A percentile compares a stretch with the other conserved stretches of the same genome.
phyloP scores from a whole-genome alignment of 2,329 filamentous ascomycete genomes.

The Fusarium solani-melongenae region DNA sequence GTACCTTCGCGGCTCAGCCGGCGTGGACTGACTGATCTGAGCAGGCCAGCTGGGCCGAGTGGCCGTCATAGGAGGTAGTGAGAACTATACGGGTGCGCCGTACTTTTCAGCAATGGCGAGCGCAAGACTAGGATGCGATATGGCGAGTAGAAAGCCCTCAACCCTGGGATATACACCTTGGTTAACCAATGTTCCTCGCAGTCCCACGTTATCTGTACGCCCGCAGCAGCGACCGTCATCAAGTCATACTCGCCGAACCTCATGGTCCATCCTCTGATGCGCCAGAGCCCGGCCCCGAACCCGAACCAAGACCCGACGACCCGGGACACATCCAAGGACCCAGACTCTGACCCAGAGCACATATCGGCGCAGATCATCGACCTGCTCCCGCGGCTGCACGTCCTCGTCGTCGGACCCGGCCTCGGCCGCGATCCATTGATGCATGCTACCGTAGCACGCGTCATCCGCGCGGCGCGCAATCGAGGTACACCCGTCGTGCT shows the following conservation, averaged over 20 bases:
- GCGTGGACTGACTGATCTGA: slow-evolving; percentile 18
- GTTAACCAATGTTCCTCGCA: slow-evolving; percentile 46
- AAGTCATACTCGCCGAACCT: slow-evolving; percentile 98
- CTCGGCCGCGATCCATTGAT: slow-evolving; percentile 90
- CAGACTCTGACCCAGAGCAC: slow-evolving; percentile 65
- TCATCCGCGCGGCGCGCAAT: slow-evolving; percentile 82
- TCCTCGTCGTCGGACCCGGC: slow-evolving; percentile 91
- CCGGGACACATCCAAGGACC: slow-evolving; percentile 28
- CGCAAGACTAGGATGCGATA: slow-evolving; percentile 87
- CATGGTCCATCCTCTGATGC: slow-evolving; percentile 98
- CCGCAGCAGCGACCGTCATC: slow-evolving; percentile 86
- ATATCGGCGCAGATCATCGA: slow-evolving; percentile 77
- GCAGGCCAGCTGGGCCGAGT: slow-evolving; percentile 91
- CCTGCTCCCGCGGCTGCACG: slow-evolving; percentile 88
- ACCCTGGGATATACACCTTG: background rate
- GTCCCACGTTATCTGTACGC: slow-evolving; percentile 97
- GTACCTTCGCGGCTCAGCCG: slow-evolving; percentile 18
- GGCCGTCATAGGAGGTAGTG: slow-evolving; percentile 92
- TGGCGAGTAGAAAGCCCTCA: slow-evolving; percentile 66
- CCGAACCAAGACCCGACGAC: slow-evolving; percentile 57
- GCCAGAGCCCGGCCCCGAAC: slow-evolving; percentile 67
- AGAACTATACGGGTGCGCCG: slow-evolving; percentile 96
- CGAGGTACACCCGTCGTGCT: slow-evolving; percentile 82
- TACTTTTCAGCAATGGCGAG: slow-evolving; percentile 99
- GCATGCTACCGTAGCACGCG: slow-evolving; percentile 83